Base-by-base conservation (phyloP, 2,329 filamentous ascomycete species). In the Aspergillus pseudoviridinutans region DNA sequence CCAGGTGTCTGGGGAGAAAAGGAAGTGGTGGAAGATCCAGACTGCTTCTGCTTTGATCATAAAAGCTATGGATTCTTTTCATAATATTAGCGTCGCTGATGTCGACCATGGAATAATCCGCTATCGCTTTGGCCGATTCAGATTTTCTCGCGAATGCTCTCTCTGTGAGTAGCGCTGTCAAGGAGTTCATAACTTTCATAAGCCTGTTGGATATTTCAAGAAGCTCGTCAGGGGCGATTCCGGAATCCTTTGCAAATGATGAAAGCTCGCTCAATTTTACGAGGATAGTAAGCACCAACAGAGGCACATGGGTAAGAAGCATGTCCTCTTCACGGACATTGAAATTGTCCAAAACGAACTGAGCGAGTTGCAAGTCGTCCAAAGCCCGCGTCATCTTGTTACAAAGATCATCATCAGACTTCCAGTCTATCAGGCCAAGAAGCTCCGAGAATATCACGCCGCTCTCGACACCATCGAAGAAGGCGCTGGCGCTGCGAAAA, bases 391-490 rank as follows among this genome's bases (percentile, higher is more conserved):
- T 80, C 4, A 77, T 74, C 3, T 71, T 65, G 35, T 69, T 68
- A 32, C 69, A 77, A n/a, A 84, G 79, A 64, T 86, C 81, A 64
- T 86, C 81, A 1, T 81, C 80, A 27, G 75, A 56, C 50, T 78
- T 71, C 20, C 78, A 76, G 32, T 78, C 74, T 58, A 94, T 78
- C 46, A 94, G 80, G 12, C 84, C 79, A 56, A 91, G 78, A 56
- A 96, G 81, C 69, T 96, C 91, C 50, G 88, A 87, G 80, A 95
- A 99, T 50, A 99, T 96, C 22, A 97, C 80, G 7, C 90, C 89
- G 66, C 92, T 96, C 74, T 99, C 94, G 42, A 97, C 93, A 4
- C 93, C 93, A 70, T 99, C 94, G 65, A 99, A 99, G 76, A 99
- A 99, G 44, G 94, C 88, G 69, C 90, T 96, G 4, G 93, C 94